phyloP scores from a whole-genome alignment of 495 filamentous ascomycete species.

The Cenococcum geophilum region DNA sequence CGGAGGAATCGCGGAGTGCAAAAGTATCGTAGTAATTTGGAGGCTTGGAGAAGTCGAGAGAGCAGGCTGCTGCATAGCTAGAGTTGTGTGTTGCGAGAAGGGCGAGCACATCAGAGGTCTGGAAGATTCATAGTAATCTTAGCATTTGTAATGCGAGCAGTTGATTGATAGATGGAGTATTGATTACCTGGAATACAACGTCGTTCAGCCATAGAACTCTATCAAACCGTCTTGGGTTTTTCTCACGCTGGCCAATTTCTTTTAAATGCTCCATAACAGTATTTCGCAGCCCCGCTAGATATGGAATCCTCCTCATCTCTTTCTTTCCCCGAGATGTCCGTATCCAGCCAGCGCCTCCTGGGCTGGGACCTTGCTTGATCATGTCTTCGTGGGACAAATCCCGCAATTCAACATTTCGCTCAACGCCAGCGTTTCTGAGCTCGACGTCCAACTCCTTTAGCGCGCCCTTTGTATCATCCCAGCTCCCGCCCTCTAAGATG shows the following conservation, averaged over 20 bases:
- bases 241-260: slow-evolving; percentile 43
- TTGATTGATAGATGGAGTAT: background rate
- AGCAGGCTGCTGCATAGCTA: slow-evolving; percentile 73
- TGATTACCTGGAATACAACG: slow-evolving; percentile 59
- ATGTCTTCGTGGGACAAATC: slow-evolving; percentile 53
- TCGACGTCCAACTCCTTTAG: slow-evolving; percentile 53
- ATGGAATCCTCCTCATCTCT: slow-evolving; percentile 60
- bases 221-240: slow-evolving; percentile 48
- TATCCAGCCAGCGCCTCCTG: slow-evolving; percentile 52
- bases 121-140: background rate
- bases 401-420: slow-evolving; percentile 49
- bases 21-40: slow-evolving; percentile 78
- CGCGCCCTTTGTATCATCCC: slow-evolving; percentile 61
- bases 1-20: slow-evolving; percentile 65
- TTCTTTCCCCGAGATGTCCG: slow-evolving; percentile 43
- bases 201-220: slow-evolving; percentile 70
- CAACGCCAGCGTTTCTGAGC: slow-evolving; percentile 49
- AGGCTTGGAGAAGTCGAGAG: slow-evolving; percentile 66
- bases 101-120: slow-evolving; percentile 59
- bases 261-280: slow-evolving; percentile 45
- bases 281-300: slow-evolving; percentile 60
- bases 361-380: slow-evolving; percentile 34
- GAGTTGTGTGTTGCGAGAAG: slow-evolving; percentile 69
- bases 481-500: slow-evolving; percentile 65
- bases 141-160: background rate